Conservation (phyloP, 2,329 filamentous ascomycete genomes). For the Lasiodiplodia hormozganensis region DNA sequence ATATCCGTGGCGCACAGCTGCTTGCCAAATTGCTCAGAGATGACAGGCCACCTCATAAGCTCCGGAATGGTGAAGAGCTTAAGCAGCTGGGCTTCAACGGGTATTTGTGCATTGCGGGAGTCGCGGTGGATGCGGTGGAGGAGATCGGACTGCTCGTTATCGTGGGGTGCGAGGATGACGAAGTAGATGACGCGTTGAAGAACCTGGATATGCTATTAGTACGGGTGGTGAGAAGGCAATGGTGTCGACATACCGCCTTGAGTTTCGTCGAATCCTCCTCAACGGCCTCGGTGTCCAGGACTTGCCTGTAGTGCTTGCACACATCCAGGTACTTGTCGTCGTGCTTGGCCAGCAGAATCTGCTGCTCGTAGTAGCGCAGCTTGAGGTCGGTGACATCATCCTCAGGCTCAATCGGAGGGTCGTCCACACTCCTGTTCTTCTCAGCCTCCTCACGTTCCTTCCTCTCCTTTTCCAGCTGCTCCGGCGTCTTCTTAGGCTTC, state of each 20-base stretch:
- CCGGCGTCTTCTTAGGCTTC: slow-evolving; percentile 87
- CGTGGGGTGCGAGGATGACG: slow-evolving; percentile 92
- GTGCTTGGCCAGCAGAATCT: slow-evolving; percentile 94
- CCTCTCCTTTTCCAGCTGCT: slow-evolving; percentile 88
- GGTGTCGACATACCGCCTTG: slow-evolving; percentile 67
- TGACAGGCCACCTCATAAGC: slow-evolving; percentile 97
- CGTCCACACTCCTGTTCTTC: slow-evolving; percentile 78
- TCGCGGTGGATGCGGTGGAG: slow-evolving; percentile 92
- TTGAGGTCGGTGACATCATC: slow-evolving; percentile 97
- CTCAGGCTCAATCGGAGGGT: slow-evolving; percentile 74
- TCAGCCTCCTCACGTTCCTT: slow-evolving; percentile 87
- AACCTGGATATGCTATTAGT: slow-evolving; percentile 60
- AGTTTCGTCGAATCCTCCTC: slow-evolving; percentile 88
- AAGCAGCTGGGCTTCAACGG: slow-evolving; percentile 82
- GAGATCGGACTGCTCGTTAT: slow-evolving; percentile 98
- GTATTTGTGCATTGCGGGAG: slow-evolving; percentile 76
- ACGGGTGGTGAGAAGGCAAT: not conserved
- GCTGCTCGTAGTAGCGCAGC: slow-evolving; percentile 94
- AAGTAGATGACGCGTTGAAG: slow-evolving; percentile 97
- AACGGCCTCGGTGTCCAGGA: slow-evolving; percentile 93
- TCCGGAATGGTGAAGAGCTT: slow-evolving; percentile 95
- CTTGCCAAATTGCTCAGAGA: slow-evolving; percentile 85
- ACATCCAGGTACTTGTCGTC: slow-evolving; percentile 97
- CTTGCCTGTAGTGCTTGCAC: slow-evolving; percentile 98
- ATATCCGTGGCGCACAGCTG: slow-evolving; percentile 90